These are phyloP conservation scores for Malus sylvestris DNA, from an alignment of 306 rosid genomes.

Conservation along the genomic window DNA sequence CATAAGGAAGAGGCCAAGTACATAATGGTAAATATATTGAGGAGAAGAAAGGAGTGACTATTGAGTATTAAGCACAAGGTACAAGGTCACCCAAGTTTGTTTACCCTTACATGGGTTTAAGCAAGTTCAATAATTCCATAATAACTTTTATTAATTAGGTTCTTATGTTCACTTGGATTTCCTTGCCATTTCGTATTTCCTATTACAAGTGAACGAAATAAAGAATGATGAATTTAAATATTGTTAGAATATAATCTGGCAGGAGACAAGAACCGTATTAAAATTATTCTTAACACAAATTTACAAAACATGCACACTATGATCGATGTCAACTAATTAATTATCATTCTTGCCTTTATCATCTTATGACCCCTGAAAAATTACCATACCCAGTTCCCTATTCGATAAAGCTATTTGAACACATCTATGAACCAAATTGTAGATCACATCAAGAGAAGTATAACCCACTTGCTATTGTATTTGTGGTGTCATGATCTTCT, in stretches of 20 bases:
- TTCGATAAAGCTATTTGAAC: neutral
- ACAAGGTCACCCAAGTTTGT: no score
- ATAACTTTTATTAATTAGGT: no score
- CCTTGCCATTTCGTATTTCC: no score
- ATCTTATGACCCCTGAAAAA: constrained; percentile 36
- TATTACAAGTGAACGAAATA: neutral
- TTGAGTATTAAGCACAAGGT: no score
- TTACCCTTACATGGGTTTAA: no score
- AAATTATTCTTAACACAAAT: constrained; percentile 43
- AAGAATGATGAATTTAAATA: neutral
- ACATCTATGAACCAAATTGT: neutral
- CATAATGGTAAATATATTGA: no score
- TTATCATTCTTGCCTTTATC: constrained; percentile 3
- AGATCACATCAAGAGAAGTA: neutral
- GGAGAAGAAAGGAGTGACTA: no score
- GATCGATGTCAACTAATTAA: neutral
- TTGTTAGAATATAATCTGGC: neutral
- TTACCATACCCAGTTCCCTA: constrained; percentile 11
- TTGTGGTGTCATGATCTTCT: neutral
- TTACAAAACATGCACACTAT: constrained; percentile 37
- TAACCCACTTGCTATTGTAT: neutral
- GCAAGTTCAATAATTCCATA: no score
- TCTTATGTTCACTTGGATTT: no score
- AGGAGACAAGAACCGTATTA: neutral
- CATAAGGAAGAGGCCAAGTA: no score